Conservation (phyloP, 441 rosid genomes). For the Arabidopsis lyrata region DNA sequence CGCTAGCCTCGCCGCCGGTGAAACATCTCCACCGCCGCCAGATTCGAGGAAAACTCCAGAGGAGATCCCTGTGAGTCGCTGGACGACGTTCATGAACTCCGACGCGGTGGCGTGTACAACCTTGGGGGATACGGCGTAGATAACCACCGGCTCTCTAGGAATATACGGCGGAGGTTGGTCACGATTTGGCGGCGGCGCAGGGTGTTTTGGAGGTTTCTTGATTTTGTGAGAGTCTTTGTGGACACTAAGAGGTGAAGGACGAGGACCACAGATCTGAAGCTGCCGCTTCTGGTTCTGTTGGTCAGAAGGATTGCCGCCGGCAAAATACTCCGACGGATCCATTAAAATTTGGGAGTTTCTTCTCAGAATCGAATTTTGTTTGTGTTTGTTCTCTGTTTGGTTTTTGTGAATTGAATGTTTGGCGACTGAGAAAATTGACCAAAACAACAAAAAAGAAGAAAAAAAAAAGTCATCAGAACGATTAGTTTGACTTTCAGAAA, state of each 20-base stretch:
- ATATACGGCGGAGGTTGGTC: constrained; percentile 38
- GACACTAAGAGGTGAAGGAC: constrained; percentile 73
- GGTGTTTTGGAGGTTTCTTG: constrained; percentile 64
- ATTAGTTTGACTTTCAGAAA: constrained; percentile 42
- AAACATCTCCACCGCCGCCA: constrained; percentile 51
- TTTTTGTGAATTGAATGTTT: constrained; percentile 42
- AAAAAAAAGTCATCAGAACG: constrained; percentile 11
- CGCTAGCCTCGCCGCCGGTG: constrained; percentile 87
- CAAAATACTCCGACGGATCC: constrained; percentile 47
- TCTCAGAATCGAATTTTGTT: background rate
- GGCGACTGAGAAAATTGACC: constrained; percentile 43
- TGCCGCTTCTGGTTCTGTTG: constrained; percentile 47
- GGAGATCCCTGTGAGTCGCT: constrained; percentile 75
- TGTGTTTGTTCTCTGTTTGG: constrained; percentile 24
- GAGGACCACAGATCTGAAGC: constrained; percentile 72
- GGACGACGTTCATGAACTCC: constrained; percentile 72
- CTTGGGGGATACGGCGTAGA: constrained; percentile 71
- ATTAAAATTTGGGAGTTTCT: constrained; percentile 16
- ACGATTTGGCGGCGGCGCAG: constrained; percentile 47
- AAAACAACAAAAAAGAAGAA: constrained; percentile 22
- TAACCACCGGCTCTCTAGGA: constrained; percentile 58
- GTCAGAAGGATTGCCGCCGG: constrained; percentile 41
- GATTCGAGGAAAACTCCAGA: constrained; percentile 52
- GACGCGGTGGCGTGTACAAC: constrained; percentile 59
- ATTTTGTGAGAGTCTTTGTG: constrained; percentile 70